A percentile compares a stretch with the other conserved stretches of the same genome.
These are phyloP conservation scores for Calonectria montana DNA, from an alignment of 2,329 filamentous ascomycete genomes.

Conservation along the genomic window DNA sequence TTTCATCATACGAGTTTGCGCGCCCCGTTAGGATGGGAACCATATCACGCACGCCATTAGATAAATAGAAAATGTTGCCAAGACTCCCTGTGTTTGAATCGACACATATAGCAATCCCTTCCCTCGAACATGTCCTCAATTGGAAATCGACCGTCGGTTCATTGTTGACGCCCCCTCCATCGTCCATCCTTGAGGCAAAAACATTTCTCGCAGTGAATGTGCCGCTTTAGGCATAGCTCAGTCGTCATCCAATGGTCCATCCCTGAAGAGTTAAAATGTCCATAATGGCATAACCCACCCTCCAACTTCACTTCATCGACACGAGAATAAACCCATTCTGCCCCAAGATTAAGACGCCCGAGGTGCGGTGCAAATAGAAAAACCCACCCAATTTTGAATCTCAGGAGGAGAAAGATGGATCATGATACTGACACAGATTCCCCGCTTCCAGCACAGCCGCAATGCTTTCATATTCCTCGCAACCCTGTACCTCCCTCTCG, in stretches of 20 bases:
- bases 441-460: background rate
- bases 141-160: background rate
- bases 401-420: background rate
- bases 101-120: background rate
- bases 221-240: background rate
- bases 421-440: background rate
- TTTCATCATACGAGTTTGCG: slow-evolving; percentile 8
- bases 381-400: background rate
- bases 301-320: background rate
- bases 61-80: too few relatives aligned
- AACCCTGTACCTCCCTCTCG: background rate
- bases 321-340: background rate
- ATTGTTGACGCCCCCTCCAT: too few relatives aligned
- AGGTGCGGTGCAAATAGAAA: background rate
- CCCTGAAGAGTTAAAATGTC: background rate
- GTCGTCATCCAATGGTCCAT: background rate
- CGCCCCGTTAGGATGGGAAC: background rate
- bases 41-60: background rate
- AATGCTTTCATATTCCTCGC: background rate
- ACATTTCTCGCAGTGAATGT: background rate
- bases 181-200: background rate
- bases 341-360: background rate
- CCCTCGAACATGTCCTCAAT: background rate
- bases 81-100: background rate
- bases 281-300: background rate